Evolutionary conservation across 2,329 filamentous ascomycete genomes (phyloP), one percentile per base, ranked within the genome.

Genomic region (Penicillium psychrosexuale): DNA sequence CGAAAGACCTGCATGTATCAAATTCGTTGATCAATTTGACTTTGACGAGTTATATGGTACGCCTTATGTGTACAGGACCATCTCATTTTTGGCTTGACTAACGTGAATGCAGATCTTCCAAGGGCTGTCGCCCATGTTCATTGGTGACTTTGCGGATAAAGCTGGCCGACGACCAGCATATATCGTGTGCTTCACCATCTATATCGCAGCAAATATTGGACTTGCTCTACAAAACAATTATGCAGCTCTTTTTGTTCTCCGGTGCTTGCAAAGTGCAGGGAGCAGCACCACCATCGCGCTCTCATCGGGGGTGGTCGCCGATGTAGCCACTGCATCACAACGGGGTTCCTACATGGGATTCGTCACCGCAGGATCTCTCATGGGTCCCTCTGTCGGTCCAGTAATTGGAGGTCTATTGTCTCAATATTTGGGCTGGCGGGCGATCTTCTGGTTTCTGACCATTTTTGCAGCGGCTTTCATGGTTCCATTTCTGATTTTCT

Each of bases 151-250:
- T 39, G 75, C 79, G 3, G 80, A 82, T 59, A 77, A 74, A 48
- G 73, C 74, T 42, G 80, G 80, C 17, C 71, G 80, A 53, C 72
- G 80, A 53, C 79, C 79, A 9, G 78, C 78, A 5, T 82, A 81
- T 62, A 64, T 82, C 15, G 61, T 79, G 22, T 81, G 82, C 43
- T 84, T 87, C 57, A 58, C 72, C 44, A 80, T 76, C 48, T 77
- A 76, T 53, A 66, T 75, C n/a, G 66, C 64, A 8, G 71, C 73
- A 12, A 75, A 75, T 53, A 66, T 76, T 24, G 74, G 73, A 1
- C 62, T 76, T 3, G 72, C 74, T 1, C 34, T 76, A 9, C 73
- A 76, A 48, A 64, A 67, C 36, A 68, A 64, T 42, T 76, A 71
- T 60, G 66, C 69, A 13, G 71, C 73, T 3, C 61, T 77, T 0